Evolutionary conservation across 306 rosid genomes (phyloP).

Genomic region (Mimosa pudica): DNA sequence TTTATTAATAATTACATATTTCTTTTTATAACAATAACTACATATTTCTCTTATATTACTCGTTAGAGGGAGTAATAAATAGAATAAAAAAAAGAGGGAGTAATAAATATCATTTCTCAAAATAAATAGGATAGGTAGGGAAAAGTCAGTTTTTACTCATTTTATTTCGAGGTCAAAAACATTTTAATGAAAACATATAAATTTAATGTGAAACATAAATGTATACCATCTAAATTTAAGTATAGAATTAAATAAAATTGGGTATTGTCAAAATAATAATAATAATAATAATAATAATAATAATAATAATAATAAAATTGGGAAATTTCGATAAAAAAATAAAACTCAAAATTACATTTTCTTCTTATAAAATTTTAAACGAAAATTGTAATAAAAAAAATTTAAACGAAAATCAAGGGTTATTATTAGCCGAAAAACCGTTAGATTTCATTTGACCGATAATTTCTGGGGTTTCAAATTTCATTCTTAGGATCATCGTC

Average conservation of each 20-base stretch:
- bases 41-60: too few species aligned
- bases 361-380: neutral
- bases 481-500: neutral
- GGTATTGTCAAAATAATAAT: too few species aligned
- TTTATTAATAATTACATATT: too few species aligned
- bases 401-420: neutral
- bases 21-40: too few species aligned
- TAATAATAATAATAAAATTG: too few species aligned
- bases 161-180: neutral
- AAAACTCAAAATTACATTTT: neutral
- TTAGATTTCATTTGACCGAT: neutral
- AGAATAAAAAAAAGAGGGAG: too few species aligned
- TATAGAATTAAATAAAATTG: neutral
- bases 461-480: neutral
- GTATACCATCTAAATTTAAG: neutral
- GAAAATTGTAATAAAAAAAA: neutral
- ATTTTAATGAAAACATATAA: neutral
- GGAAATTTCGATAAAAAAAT: too few species aligned
- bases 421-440: neutral
- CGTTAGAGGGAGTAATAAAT: too few species aligned
- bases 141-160: neutral
- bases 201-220: neutral
- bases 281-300: too few species aligned
- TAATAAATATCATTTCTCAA: neutral
- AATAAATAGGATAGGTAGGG: too few species aligned